phyloP scores from a whole-genome alignment of 2,329 filamentous ascomycete species.

The Neopestalotiopsis rosae region DNA sequence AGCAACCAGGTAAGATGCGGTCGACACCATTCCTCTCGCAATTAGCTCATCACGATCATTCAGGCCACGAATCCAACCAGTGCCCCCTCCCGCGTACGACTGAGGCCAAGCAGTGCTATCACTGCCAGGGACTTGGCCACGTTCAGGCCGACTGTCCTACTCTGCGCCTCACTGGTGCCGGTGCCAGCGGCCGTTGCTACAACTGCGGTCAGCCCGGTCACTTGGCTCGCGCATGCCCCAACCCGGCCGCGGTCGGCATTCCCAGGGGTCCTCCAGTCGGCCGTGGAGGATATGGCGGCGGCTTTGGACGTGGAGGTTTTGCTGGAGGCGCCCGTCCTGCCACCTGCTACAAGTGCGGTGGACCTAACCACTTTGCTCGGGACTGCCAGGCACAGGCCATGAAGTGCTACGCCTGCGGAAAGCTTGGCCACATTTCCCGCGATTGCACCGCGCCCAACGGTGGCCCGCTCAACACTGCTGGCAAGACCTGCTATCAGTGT shows the following conservation, averaged over 20 bases:
- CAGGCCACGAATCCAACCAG: constrained; percentile 94
- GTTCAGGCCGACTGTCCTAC: constrained; percentile 99
- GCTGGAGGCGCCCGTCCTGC: constrained; percentile 69
- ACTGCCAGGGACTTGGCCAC: constrained; percentile 97
- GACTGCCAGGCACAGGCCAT: constrained; percentile 98
- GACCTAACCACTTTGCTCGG: constrained; percentile 97
- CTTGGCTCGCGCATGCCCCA: constrained; percentile 89
- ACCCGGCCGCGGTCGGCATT: constrained; percentile 66
- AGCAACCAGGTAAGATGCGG: constrained; percentile 71
- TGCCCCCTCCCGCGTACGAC: constrained; percentile 97
- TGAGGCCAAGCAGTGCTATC: constrained; percentile 99
- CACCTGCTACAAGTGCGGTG: constrained; percentile 77
- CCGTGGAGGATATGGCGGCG: constrained; percentile 73
- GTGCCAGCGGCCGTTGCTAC: constrained; percentile 89
- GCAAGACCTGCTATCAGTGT: constrained; percentile 99
- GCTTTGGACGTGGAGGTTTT: constrained; percentile 75
- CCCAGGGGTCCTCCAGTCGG: constrained; percentile 70
- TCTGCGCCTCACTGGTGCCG: constrained; percentile 84
- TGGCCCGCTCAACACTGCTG: constrained; percentile 90
- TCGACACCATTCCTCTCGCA: too few species aligned
- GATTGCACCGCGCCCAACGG: constrained; percentile 98
- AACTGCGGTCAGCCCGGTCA: constrained; percentile 94
- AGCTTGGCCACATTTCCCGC: constrained; percentile 88
- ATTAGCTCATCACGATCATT: background rate
- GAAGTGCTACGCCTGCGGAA: constrained; percentile 98